A percentile compares a stretch with the other conserved stretches of the same genome.
These are phyloP conservation scores for Silene vulgaris DNA, from an alignment of 179 eudicot species.

Conservation along the genomic window DNA sequence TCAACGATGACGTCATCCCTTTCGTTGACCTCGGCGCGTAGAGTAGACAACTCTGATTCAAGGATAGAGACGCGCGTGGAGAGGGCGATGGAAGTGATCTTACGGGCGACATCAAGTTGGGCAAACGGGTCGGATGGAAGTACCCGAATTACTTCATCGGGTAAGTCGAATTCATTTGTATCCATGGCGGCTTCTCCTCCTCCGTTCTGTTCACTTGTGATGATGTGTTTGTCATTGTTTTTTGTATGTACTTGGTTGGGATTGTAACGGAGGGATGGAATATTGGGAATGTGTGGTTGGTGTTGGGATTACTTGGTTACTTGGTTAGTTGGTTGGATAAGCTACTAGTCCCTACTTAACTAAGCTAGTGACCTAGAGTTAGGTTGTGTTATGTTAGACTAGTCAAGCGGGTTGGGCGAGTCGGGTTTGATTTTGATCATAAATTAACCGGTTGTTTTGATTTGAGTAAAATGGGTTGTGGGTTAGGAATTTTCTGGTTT, in stretches of 20 bases:
- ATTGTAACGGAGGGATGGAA: neutral
- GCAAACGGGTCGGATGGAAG: slow-evolving; percentile 81
- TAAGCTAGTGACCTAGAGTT: neutral
- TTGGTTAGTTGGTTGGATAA: neutral
- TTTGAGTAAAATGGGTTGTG: too few species aligned
- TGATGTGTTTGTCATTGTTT: neutral
- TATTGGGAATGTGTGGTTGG: slow-evolving; percentile 2
- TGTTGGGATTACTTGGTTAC: neutral
- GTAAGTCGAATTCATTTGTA: slow-evolving; percentile 53
- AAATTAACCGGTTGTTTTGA: too few species aligned
- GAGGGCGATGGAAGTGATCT: slow-evolving; percentile 94
- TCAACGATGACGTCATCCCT: slow-evolving; percentile 48
- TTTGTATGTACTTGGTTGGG: neutral
- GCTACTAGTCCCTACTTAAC: neutral
- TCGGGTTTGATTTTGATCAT: too few species aligned
- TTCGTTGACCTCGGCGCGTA: slow-evolving; percentile 49
- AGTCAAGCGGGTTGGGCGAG: too few species aligned
- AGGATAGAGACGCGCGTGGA: slow-evolving; percentile 76
- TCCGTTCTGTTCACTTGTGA: too few species aligned
- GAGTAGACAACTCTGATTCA: slow-evolving; percentile 61
- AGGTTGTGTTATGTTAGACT: too few species aligned
- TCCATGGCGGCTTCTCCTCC: too few species aligned
- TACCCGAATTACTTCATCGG: slow-evolving; percentile 54
- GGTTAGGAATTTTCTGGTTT: too few species aligned
- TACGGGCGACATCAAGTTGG: slow-evolving; percentile 87